Evolutionary conservation across 1,284 basidiomycete genomes (phyloP), one percentile per base, ranked within the genome.

Genomic region (Vanrija humicola): DNA sequence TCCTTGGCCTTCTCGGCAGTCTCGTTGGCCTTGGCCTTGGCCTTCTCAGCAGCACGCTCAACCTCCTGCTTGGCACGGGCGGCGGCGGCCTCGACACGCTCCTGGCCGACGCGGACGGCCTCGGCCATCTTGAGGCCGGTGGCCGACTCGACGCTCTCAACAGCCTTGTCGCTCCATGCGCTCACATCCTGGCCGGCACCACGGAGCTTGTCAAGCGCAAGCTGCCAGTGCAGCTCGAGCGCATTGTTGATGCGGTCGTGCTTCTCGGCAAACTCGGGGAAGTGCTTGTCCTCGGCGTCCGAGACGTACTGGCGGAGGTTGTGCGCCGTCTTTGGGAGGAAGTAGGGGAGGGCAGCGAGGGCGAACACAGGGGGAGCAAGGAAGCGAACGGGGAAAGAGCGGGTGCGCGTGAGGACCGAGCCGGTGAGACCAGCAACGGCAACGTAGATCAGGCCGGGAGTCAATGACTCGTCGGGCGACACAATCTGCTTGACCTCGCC

Each of bases 401-500:
- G 86, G 61, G 86, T 87, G 40, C 92, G 86, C 0, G 88, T 84
- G 54, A 96, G 73, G 64, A 97, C 86, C 54, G 89, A 90, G 1
- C 88, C 89, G 0, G 89, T 88, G 46, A 97, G 84, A 4, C 90
- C 86, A 1, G 90, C 86, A 40, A 97, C 84, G 46, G 90, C 89
- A 53, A 91, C 86, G 78, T 93, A 94, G 56, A 94, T 85, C 12
- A 88, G 70, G 18, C 88, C 89, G 1, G 93, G 93, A 6, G 86
- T 92, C 39, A 96, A 82, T 1, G 85, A 80, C 77, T 97, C 93
- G 50, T 87, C 81, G 1, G 84, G 82, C 1, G 89, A 84, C 23
- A 89, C 78, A 65, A 96, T 82, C 6, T 86, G 82, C 75, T 92
- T 93, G 45, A 95, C 80, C 58, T 89, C 85, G 58, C 80, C 90